Evolutionary conservation across 495 filamentous ascomycete species (phyloP), one percentile per base, ranked within the genome.

Genomic region (Staphylotrichum tortipilum): DNA sequence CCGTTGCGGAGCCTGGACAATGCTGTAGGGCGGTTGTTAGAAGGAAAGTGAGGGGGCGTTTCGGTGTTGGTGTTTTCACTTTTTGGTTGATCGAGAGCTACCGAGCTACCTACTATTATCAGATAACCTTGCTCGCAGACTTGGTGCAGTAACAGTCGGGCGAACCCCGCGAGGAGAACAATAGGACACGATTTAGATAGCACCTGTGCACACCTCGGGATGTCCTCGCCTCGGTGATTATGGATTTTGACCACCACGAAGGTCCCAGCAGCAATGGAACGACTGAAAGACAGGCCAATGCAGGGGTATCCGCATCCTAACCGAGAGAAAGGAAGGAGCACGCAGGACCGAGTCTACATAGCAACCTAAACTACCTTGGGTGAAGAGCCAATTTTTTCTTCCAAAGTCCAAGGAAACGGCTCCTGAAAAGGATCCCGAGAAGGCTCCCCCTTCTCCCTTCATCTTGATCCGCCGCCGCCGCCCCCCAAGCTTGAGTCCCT

Each of bases 401-500:
- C 47, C 10, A 45, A 24, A 24, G 29, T 34, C 23, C 14, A 17
- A 14, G 24, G 31, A 17, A 38, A n/a, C n/a, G 26, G 26, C 8
- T 19, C n/a, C 7, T 30, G n/a, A n/a, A n/a, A n/a, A n/a, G n/a
- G n/a, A n/a, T n/a, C n/a, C n/a, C n/a, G n/a, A n/a, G n/a, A n/a
- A n/a, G n/a, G n/a, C 28, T n/a, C n/a, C 12, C 12, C 7, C 47
- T 45, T 44, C 22, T 15, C 26, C 42, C 30, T 11, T 43, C 34
- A 29, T 7, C 37, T 34, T 41, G 33, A 51, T 43, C 56, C 53
- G 44, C 43, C 52, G 39, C 28, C n/a, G n/a, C n/a, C n/a, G n/a
- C n/a, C n/a, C n/a, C 53, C 52, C 47, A 53, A 50, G 33, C 38
- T 47, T 52, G 34, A 39, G 36, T 52, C 54, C 58, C 49, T 51